Evolutionary conservation across 257 asterid genomes (phyloP), one percentile per base, ranked within the genome.

Genomic region (Cordia subcordata): DNA sequence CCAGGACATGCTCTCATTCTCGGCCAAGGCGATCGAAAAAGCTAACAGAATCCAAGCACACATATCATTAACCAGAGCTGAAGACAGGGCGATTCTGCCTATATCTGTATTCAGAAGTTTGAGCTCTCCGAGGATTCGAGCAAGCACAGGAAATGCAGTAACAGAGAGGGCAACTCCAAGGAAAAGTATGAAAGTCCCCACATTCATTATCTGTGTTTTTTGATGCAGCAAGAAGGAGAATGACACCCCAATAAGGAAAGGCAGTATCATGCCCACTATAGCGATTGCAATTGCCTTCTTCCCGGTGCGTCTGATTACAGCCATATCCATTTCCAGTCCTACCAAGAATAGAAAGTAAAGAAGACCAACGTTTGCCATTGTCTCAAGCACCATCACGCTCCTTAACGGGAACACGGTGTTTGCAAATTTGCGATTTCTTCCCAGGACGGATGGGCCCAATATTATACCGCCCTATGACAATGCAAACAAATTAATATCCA

Each of bases 291-390:
- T 13, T 0, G 96, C 94, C 63, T 68, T 68, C 65, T 70, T 90
- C 0, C 97, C 92, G 0, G 89, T 93, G 8, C 88, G 72, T 45
- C 76, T 79, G 15, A 93, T 76, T 13, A 93, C 95, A 1, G 82
- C 84, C 6, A 93, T 70, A 81, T 93, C 99, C 97, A 89, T 93
- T 70, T 93, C 99, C 1, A 93, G 90, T 18, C 99, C 99, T 1
- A 93, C 82, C 15, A 89, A 85, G 64, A 93, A 93, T 0, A 93
- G 88, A 78, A 89, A 93, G 72, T 80, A 87, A 17, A 93, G 89
- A 39, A 93, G 97, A 3, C 99, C 99, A 12, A 93, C 73, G 62
- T 93, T 89, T 6, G 99, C 99, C 94, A 89, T 89, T 14, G 97
- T 93, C 61, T 89, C 96, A 0, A 93, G 85, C n/a, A 93, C 91